Evolutionary conservation across 352 stramenopile species (phyloP), one percentile per base, ranked within the genome.

Genomic region (Pythium periplocum): DNA sequence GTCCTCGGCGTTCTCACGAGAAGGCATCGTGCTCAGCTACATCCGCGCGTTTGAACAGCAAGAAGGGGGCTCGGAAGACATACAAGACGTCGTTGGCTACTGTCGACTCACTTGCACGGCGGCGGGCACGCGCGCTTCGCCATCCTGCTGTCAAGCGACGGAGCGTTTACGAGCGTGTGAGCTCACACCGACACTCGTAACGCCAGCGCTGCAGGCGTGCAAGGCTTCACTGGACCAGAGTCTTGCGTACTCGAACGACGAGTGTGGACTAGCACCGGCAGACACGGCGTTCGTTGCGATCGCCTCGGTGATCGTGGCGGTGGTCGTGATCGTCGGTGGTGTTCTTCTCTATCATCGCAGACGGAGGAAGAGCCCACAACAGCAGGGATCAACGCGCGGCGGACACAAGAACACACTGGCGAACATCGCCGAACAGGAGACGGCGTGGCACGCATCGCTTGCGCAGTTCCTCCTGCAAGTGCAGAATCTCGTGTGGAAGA

Each of bases 401-500:
- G 37, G 54, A 30, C 35, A 45, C 26, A 5, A 5, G 7, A 51
- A n/a, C 45, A 37, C 10, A 7, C 17, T 26, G 17, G 0, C 17
- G 17, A 26, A 26, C 17, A 26, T 26, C 17, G 17, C 17, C 17
- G 17, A 26, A 26, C 17, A 26, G 17, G 17, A 26, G 17, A 26
- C 17, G 17, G 17, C 17, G 17, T 26, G 17, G 17, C 17, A 26
- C 17, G 17, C 17, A 26, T 26, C 17, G 17, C 17, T 26, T 26
- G 17, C 17, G 17, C 17, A 26, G 17, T 26, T 26, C 17, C 17
- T 26, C 17, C 45, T 42, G 4, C 69, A 75, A 51, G 43, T 73
- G 43, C 32, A 42, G 40, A 67, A 69, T 48, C 58, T 76, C 42
- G 56, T 78, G 44, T 77, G 70, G 67, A 80, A 76, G 38, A 80